These are phyloP conservation scores for Reticulascus tulasneorum DNA, from an alignment of 2,329 filamentous ascomycete genomes.

Conservation along the genomic window DNA sequence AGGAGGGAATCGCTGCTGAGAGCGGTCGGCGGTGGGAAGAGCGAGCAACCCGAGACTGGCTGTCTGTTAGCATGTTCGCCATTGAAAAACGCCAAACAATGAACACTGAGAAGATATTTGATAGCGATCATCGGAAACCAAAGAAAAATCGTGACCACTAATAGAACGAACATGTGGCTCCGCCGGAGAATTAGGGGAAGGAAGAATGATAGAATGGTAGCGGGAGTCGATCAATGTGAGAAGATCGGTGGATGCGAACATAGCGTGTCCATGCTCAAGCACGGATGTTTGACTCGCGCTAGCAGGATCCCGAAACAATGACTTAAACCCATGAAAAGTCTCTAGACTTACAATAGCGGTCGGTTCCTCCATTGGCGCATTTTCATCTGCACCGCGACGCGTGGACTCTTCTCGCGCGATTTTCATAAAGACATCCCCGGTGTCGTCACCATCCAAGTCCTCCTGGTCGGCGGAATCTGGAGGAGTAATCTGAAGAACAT, in stretches of 20 bases:
- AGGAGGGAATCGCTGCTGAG: slow-evolving; percentile 45
- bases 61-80: slow-evolving; percentile 17
- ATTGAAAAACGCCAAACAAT: neutral
- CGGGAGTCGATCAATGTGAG: slow-evolving; percentile 7
- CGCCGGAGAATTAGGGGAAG: no score
- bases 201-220: no score
- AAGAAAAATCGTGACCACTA: neutral
- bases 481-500: slow-evolving; percentile 34
- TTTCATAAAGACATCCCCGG: slow-evolving; percentile 54
- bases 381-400: slow-evolving; percentile 32
- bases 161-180: neutral
- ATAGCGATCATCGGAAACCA: no score
- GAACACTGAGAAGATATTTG: no score
- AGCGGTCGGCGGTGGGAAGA: slow-evolving; percentile 48
- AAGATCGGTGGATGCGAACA: slow-evolving; percentile 6
- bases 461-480: slow-evolving; percentile 30
- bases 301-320: slow-evolving; percentile 11
- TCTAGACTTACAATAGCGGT: slow-evolving; percentile 43
- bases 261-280: slow-evolving; percentile 7
- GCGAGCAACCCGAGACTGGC: slow-evolving; percentile 45
- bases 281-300: slow-evolving; percentile 10
- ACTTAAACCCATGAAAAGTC: slow-evolving; percentile 4
- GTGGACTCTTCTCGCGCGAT: slow-evolving; percentile 52
- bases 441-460: slow-evolving; percentile 47
- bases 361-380: slow-evolving; percentile 28